Percentiles rank a stretch among this genome's conserved stretches.
Conservation (phyloP, 768 basidiomycete species). For the Dacryopinax primogenitus region DNA sequence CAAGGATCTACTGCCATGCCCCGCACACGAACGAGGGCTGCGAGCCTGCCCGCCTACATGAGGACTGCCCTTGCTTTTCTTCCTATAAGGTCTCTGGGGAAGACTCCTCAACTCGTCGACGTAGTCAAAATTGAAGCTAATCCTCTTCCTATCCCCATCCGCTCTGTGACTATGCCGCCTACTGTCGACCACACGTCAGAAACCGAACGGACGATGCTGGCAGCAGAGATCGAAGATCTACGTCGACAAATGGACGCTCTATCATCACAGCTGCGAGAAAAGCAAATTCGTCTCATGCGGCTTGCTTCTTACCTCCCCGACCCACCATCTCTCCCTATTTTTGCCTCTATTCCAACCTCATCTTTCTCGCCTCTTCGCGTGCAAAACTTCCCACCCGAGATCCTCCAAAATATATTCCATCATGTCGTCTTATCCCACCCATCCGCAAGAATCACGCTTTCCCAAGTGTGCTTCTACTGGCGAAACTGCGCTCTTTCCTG, state of each 20-base stretch:
- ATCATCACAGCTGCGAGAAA: background rate
- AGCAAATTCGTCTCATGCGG: background rate
- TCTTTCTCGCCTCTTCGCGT: background rate
- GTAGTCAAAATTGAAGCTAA: background rate
- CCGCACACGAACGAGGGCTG: slow-evolving; percentile 8
- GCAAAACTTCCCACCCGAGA: background rate
- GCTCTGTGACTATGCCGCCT: background rate
- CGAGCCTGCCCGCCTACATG: slow-evolving; percentile 4
- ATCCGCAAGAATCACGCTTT: background rate
- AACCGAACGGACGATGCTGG: background rate
- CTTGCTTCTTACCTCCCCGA: background rate
- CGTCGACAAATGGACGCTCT: background rate
- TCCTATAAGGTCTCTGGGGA: background rate
- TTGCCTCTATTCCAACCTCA: background rate
- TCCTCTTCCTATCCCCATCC: background rate
- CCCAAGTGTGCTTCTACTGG: slow-evolving; percentile 8
- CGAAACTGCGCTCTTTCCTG: background rate
- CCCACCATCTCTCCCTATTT: background rate
- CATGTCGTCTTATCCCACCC: background rate
- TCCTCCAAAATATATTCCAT: background rate
- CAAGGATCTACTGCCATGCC: background rate
- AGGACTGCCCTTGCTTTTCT: slow-evolving; percentile 1
- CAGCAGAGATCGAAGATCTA: background rate
- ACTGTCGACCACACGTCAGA: background rate
- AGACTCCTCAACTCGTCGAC: background rate